These are phyloP conservation scores for Leptodermis oblonga DNA, from an alignment of 257 asterid species.

Conservation along the genomic window DNA sequence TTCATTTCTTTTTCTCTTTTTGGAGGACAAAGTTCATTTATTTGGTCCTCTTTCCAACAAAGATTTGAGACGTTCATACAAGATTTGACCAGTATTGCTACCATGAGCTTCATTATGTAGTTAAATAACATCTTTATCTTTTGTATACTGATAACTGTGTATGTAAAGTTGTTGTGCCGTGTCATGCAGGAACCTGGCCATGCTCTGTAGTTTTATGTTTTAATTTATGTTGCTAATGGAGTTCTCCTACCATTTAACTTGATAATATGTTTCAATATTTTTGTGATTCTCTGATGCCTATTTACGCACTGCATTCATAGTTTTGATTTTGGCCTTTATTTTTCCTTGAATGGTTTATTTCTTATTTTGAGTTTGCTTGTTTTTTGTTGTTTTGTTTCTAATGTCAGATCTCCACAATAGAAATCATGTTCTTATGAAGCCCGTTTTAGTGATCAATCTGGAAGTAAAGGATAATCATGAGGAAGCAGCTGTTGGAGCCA, in stretches of 20 bases:
- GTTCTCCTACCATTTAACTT: not conserved
- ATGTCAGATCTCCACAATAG: conserved; percentile 72
- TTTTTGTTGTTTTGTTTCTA: not conserved
- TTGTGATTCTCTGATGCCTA: not conserved
- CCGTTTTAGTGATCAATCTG: conserved; percentile 77
- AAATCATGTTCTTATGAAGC: conserved; percentile 65
- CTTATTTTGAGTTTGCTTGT: conserved; percentile 17
- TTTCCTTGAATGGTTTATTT: not conserved
- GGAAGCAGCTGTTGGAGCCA: conserved; percentile 95
- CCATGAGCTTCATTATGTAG: not conserved
- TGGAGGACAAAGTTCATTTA: not conserved
- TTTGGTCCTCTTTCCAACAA: not conserved
- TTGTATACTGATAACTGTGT: not conserved
- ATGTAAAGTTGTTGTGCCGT: not conserved
- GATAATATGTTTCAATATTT: not conserved
- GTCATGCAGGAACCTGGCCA: not conserved
- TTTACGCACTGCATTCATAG: not conserved
- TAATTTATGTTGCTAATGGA: not conserved
- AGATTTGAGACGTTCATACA: not conserved
- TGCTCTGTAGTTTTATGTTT: not conserved
- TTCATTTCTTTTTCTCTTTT: not conserved
- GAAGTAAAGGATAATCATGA: conserved; percentile 99
- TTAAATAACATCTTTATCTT: not conserved
- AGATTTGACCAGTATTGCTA: not conserved
- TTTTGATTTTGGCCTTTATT: not conserved